Evolutionary conservation across 2,329 filamentous ascomycete species (phyloP), one percentile per base, ranked within the genome.

Genomic region (Podosphaera fusca): DNA sequence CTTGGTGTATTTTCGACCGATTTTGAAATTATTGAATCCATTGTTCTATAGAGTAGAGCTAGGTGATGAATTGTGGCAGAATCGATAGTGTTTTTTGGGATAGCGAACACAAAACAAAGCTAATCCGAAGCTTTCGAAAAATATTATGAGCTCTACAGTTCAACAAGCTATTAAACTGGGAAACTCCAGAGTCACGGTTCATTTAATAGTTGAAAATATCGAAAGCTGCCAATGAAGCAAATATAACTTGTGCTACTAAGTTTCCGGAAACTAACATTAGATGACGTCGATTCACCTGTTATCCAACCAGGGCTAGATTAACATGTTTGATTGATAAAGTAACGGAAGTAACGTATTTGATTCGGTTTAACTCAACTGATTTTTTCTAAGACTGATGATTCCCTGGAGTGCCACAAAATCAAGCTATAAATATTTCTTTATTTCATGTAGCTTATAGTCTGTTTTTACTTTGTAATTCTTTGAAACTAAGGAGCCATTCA

Each of bases 1-100:
- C 31, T 62, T 62, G 29, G 2, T 42, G 56, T 56, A 51, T 59
- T 59, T 34, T 59, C 50, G 7, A 58, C 51, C 21, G 58, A 53
- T 10, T 42, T 42, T 6, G 38, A 42, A 12, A 42, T 12, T 12
- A 42, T 12, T 42, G 38, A 42, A 42, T 8, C 10, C 38, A 42
- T 42, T 42, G 38, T 8, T 42, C 9, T 14, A 42, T 7, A 42
- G n/a, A 42, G 5, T 12, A 4, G 10, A 42, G 9, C 3, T 12
- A 12, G n/a, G n/a, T 3, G 3, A 4, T 42, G 38, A 12, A 12
- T 42, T 7, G 3, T 42, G 38, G 38, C n/a, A 3, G 38, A 12
- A 12, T 8, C n/a, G 3, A 42, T 12, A 12, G 38, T 1, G n/a
- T 42, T 42, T 6, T 42, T 6, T 42, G 10, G 38, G 21, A 21